Base-by-base conservation (phyloP, 2,329 filamentous ascomycete species). In the Aureobasidium zeae region DNA sequence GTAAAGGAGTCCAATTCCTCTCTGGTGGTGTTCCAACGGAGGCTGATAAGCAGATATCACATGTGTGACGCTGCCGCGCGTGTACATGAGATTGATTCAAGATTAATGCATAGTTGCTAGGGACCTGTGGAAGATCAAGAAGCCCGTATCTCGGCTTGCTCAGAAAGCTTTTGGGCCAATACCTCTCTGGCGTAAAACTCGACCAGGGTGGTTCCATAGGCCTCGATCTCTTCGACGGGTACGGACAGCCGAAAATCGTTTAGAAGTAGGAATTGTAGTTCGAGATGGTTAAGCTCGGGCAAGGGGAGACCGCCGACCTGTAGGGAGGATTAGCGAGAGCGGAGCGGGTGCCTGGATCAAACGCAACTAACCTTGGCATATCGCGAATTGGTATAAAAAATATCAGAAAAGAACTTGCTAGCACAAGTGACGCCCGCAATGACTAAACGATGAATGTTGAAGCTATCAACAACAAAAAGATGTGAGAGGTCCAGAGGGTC, bases 371-470 rank as follows among this genome's bases (percentile, higher is more conserved):
- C 91, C 83, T 96, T 98, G 48, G 91, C 91, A 63, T 98, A 98
- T 79, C 91, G 78, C 44, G 91, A 96, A 64, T 98, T 98, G 8
- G 91, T 98, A 62, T 96, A 98, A 57, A 98, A 98, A 29, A 96
- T 89, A 66, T 98, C 79, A 4, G 89, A 96, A 66, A 98, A 98
- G 72, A 96, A 98, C 65, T 98, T 98, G 76, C 89, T 96, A 4
- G 91, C 88, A 64, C 91, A 96, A 3, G 91, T 98, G 32, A 98
- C 91, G 25, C 89, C 91, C 2, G 91, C 86, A 60, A 98, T 98
- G 44, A 96, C 88, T 44, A 98, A 71, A 44, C 91, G 81, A 61
- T 98, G 91, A 51, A 98, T 96, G 65, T 98, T 98, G 69, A 91
- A 98, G 66, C 91, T 96, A 66, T 98, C 91, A 9, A 96, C 91